Conservation (phyloP, 257 asterid species). For the Solanum piurae region DNA sequence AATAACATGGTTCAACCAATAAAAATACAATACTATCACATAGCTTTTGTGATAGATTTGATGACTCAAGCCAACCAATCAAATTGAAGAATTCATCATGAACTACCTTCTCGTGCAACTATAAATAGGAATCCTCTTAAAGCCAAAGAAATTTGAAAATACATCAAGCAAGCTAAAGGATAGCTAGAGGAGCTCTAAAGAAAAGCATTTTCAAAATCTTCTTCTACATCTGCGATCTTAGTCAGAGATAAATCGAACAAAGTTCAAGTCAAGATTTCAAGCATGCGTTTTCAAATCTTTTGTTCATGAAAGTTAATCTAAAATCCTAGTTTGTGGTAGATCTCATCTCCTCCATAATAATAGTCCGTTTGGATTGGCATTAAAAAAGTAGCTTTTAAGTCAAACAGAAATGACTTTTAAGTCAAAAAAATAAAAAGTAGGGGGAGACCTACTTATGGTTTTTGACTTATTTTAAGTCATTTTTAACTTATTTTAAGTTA, state of each 20-base stretch:
- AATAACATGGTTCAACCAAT: neutral
- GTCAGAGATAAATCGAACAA: neutral
- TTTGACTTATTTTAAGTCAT: no score
- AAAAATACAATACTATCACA: neutral
- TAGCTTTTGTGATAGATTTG: neutral
- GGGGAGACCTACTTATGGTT: no score
- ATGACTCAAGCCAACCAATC: neutral
- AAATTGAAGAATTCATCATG: neutral
- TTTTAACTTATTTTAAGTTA: no score
- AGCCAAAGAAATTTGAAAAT: neutral
- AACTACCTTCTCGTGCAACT: neutral
- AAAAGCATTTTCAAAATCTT: neutral
- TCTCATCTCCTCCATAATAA: neutral
- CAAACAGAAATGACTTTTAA: no score
- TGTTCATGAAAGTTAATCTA: neutral
- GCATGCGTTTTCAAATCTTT: neutral
- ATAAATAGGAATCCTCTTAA: neutral
- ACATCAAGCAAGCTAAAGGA: neutral
- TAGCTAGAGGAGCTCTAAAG: neutral
- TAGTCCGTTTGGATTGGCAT: no score
- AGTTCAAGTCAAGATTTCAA: neutral
- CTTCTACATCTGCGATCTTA: neutral
- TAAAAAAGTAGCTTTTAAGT: no score
- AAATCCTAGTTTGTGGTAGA: neutral
- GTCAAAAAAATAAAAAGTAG: no score